Base-by-base conservation (phyloP, 495 filamentous ascomycete species). In the Xylaria flabelliformis region DNA sequence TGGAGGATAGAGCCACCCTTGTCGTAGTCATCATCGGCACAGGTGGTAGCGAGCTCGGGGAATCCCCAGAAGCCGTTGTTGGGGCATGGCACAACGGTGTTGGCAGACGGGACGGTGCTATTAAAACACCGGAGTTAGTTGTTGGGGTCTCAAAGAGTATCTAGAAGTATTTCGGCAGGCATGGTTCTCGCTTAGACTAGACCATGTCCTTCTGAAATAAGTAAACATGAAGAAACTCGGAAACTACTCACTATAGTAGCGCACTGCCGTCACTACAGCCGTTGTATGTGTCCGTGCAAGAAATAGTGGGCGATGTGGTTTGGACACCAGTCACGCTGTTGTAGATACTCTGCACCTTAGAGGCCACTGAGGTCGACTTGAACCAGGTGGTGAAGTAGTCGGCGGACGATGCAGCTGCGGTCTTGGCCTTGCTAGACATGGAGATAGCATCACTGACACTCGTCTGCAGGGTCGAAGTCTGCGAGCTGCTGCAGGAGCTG, bases 381-480 rank as follows among this genome's bases (percentile, higher is more conserved):
- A 79, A 79, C 77, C 77, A 79, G 17, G 64, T 72, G 17, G 72
- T 77, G 74, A 62, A 79, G 56, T 77, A 77, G 71, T 75, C 21
- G 24, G 41, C 32, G 21, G 66, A 66, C 1, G 67, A 64, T 7
- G n/a, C 68, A 15, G 75, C 77, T 0, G 75, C 77, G 2, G 75
- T 74, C 67, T 73, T 71, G 4, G 75, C 73, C 5, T 69, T 61
- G 36, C 17, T 19, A 41, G 70, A 58, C 69, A 79, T 42, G 42
- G 75, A 75, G 70, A 79, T 76, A 21, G 76, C 76, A 53, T 78
- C 70, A 5, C 42, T 46, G 21, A 78, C 76, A 34, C 67, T 71
- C n/a, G 76, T 76, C 26, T 72, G 69, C 42, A 78, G 64, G 29
- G 67, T 64, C 19, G 64, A 69, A 56, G 72, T 76, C 72, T 78